Percentiles rank a stretch among this genome's conserved stretches.
phyloP scores from a whole-genome alignment of 1,284 basidiomycete species.

The Malassezia sp. region DNA sequence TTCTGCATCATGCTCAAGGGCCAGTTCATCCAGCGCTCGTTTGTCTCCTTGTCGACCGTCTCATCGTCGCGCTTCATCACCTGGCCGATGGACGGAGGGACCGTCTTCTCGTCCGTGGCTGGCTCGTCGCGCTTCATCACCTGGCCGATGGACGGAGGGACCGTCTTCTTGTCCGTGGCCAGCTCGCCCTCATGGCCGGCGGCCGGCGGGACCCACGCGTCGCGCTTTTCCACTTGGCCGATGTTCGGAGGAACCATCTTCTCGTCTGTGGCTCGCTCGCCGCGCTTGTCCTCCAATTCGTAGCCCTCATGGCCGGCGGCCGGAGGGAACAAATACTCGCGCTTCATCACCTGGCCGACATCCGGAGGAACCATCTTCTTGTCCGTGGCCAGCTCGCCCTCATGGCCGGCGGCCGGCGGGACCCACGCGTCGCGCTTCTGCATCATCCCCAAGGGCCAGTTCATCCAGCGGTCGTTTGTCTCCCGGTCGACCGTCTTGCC shows the following conservation, averaged over 20 bases:
- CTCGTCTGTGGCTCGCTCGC: neutral
- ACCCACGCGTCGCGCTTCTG: neutral
- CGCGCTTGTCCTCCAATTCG: neutral
- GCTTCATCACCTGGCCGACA: neutral
- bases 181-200: too few relatives aligned
- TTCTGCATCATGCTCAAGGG: neutral
- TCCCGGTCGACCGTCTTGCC: neutral
- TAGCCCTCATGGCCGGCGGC: too few relatives aligned
- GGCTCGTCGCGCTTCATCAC: neutral
- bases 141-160: neutral
- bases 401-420: too few relatives aligned
- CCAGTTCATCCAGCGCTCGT: neutral
- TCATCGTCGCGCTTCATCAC: neutral
- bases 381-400: neutral
- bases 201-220: neutral
- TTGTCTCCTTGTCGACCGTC: neutral
- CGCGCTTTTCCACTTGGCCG: too few relatives aligned
- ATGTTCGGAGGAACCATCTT: neutral
- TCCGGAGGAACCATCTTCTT: neutral
- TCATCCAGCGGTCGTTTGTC: too few relatives aligned
- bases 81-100: neutral
- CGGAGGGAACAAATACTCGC: too few relatives aligned
- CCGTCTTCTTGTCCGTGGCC: too few relatives aligned
- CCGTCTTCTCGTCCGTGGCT: too few relatives aligned
- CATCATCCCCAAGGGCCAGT: neutral